Evolutionary conservation across 495 filamentous ascomycete genomes (phyloP), one percentile per base, ranked within the genome.

Genomic region (Hypoxylon cercidicola): DNA sequence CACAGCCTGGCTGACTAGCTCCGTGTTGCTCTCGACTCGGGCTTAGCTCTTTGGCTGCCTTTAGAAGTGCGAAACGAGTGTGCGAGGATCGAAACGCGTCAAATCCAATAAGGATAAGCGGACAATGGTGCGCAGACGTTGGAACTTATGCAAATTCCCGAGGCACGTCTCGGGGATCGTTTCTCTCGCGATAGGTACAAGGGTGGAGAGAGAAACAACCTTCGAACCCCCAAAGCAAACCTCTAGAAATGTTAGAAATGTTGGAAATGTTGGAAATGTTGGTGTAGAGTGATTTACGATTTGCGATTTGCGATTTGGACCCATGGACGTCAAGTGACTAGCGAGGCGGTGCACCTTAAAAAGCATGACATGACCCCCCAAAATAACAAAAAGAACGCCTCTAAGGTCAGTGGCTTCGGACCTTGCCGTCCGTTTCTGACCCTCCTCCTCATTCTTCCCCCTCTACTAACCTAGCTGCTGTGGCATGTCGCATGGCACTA

Each of bases 371-470:
- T n/a, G 34, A 37, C 34, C 34, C 9, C 50, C 40, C n/a, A n/a
- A n/a, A n/a, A n/a, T n/a, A n/a, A n/a, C 39, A 28, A 34, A 18
- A 28, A 51, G 39, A 44, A 16, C 54, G 37, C 59, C 34, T 59
- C 43, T 47, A n/a, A 56, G 48, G 25, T 63, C 46, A 55, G 65
- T 63, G 59, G 59, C 64, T 68, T 68, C 65, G 65, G 65, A 68
- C 65, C 45, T 63, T 59, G 43, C n/a, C n/a, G n/a, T n/a, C 65
- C 65, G 65, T 52, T 37, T 6, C 44, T 46, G 47, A 46, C 21
- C 25, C 45, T 48, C 25, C 11, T 25, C 45, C 28, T 39, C 35
- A 34, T 51, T 21, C 34, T 20, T 15, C 44, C 54, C 21, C 39
- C 23, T 23, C 41, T n/a, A 47, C n/a, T 13, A 16, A 10, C 16